Evolutionary conservation across 768 basidiomycete genomes (phyloP).

Genomic region (Gloeopeniophorella convolvens): DNA sequence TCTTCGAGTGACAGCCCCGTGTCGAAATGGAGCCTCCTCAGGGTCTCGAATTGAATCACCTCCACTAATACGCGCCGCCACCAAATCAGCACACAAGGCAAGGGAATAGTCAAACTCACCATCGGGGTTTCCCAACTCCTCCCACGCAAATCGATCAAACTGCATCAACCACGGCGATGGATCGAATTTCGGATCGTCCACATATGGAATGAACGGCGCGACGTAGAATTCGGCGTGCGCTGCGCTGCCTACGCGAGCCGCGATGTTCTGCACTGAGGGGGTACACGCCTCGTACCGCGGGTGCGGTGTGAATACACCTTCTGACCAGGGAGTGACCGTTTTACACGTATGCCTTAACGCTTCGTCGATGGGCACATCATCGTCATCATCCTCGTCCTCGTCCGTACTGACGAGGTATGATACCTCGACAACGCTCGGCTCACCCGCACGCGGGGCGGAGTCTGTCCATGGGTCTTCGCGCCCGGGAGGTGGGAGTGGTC

Average conservation of each 20-base stretch:
- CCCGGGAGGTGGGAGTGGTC: slow-evolving; percentile 7
- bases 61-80: slow-evolving; percentile 33
- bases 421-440: slow-evolving; percentile 1
- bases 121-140: slow-evolving; percentile 35
- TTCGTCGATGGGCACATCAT: too few relatives aligned
- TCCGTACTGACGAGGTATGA: slow-evolving; percentile 9
- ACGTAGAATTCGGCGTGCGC: slow-evolving; percentile 40
- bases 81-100: neutral
- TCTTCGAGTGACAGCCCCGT: slow-evolving; percentile 35
- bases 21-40: slow-evolving; percentile 35
- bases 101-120: slow-evolving; percentile 27
- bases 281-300: slow-evolving; percentile 53
- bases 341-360: neutral
- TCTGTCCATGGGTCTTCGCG: neutral
- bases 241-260: slow-evolving; percentile 18
- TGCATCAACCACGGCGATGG: slow-evolving; percentile 32
- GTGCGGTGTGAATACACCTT: slow-evolving; percentile 19
- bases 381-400: too few relatives aligned
- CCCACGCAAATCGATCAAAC: slow-evolving; percentile 48
- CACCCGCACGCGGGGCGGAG: neutral
- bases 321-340: neutral
- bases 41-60: slow-evolving; percentile 43
- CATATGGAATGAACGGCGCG: slow-evolving; percentile 56
- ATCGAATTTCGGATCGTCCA: slow-evolving; percentile 53
- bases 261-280: slow-evolving; percentile 40